Conservation (phyloP, 139 green algal species). For the Mychonastes homosphaera region DNA sequence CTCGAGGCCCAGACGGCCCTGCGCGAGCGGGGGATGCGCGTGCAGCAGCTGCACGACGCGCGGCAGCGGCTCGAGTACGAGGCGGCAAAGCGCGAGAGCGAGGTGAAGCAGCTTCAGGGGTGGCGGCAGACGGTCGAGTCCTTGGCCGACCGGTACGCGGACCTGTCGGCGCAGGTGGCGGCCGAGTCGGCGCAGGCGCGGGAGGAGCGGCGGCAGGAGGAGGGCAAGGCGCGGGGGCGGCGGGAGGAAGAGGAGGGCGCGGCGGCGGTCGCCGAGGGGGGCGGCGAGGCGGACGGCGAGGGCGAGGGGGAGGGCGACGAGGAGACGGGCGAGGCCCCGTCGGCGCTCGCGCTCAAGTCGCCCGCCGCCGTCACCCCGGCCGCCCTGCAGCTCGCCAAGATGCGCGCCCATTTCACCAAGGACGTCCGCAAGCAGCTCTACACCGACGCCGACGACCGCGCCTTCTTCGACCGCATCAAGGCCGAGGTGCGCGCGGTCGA, state of each 20-base stretch:
- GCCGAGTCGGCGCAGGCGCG: neutral
- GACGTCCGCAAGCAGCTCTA: slow-evolving; percentile 80
- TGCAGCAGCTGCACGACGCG: slow-evolving; percentile 69
- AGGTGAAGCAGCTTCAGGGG: slow-evolving; percentile 74
- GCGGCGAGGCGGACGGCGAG: neutral
- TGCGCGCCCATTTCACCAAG: slow-evolving; percentile 43
- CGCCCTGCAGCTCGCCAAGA: neutral
- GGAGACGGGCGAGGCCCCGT: neutral
- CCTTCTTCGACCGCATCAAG: slow-evolving; percentile 59
- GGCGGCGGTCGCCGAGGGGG: neutral
- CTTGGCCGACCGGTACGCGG: slow-evolving; percentile 44
- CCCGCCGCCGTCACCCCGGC: neutral
- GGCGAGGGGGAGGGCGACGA: neutral
- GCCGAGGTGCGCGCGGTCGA: slow-evolving; percentile 38
- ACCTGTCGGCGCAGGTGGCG: slow-evolving; percentile 18
- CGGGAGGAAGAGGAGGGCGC: neutral
- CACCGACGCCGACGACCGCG: slow-evolving; percentile 52
- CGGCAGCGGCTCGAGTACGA: slow-evolving; percentile 59
- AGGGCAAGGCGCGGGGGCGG: neutral
- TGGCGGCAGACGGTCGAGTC: slow-evolving; percentile 54
- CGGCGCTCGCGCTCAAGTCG: neutral
- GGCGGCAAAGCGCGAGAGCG: slow-evolving; percentile 53
- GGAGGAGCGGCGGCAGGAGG: too few relatives aligned
- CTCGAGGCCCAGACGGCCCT: slow-evolving; percentile 80
- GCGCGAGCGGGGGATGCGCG: slow-evolving; percentile 53